phyloP scores from a whole-genome alignment of 2,329 filamentous ascomycete genomes.

The Aureobasidium uvarum region DNA sequence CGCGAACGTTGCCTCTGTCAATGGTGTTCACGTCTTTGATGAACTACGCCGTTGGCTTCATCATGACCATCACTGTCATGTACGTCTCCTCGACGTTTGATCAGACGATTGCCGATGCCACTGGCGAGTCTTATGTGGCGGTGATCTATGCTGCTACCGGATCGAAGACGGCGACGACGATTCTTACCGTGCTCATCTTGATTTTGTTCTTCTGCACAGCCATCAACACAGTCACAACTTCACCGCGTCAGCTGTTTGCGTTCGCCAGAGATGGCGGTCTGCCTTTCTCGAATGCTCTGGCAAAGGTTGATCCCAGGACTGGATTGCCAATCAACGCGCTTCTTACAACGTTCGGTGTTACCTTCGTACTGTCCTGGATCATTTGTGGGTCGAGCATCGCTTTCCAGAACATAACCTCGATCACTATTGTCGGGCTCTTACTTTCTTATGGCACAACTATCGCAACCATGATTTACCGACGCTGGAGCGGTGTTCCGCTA shows the following conservation, averaged over 20 bases:
- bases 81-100: constrained; percentile 36
- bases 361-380: constrained; percentile 30
- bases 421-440: constrained; percentile 29
- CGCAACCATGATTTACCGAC: constrained; percentile 29
- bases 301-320: constrained; percentile 31
- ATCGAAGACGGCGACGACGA: constrained; percentile 31
- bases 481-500: constrained; percentile 28
- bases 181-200: constrained; percentile 30
- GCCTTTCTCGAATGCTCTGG: constrained; percentile 29
- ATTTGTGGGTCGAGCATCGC: constrained; percentile 33
- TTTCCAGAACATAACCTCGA: constrained; percentile 30
- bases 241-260: constrained; percentile 30
- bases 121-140: constrained; percentile 32
- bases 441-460: constrained; percentile 30
- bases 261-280: constrained; percentile 31
- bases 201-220: constrained; percentile 20
- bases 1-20: constrained; percentile 27
- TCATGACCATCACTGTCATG: constrained; percentile 34
- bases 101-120: constrained; percentile 33
- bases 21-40: constrained; percentile 32
- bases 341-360: constrained; percentile 18
- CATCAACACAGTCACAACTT: constrained; percentile 36
- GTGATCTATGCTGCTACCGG: constrained; percentile 34
- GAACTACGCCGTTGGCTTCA: constrained; percentile 32
- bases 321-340: constrained; percentile 5